These are phyloP conservation scores for Inga leiocalycina DNA, from an alignment of 306 rosid species.

Conservation along the genomic window DNA sequence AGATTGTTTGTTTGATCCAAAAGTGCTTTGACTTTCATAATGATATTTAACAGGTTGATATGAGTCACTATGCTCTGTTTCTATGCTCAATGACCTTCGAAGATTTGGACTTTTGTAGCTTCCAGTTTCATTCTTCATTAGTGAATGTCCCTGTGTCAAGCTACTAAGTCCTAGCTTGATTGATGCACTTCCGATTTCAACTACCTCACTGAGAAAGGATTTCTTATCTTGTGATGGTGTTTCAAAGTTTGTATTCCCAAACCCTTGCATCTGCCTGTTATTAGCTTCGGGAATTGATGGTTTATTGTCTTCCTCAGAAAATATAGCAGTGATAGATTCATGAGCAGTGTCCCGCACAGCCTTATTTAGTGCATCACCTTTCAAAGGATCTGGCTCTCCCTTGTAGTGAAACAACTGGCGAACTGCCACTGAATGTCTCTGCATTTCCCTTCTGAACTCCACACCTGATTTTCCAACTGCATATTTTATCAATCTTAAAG, in stretches of 20 bases:
- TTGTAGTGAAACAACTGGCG: constrained; percentile 89
- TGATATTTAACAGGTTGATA: constrained; percentile 75
- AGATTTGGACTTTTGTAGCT: constrained; percentile 85
- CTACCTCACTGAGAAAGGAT: constrained; percentile 95
- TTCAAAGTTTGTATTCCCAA: constrained; percentile 83
- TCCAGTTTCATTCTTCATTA: constrained; percentile 77
- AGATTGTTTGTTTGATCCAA: constrained; percentile 60
- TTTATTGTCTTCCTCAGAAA: constrained; percentile 75
- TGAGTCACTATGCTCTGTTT: constrained; percentile 59
- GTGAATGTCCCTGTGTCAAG: constrained; percentile 75
- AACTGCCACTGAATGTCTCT: constrained; percentile 87
- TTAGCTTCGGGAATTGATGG: constrained; percentile 75
- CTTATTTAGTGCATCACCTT: constrained; percentile 94
- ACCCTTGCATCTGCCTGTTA: constrained; percentile 87
- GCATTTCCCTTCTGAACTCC: constrained; percentile 98
- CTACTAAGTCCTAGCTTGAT: constrained; percentile 87
- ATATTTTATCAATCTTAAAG: constrained; percentile 90
- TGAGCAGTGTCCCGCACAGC: constrained; percentile 94
- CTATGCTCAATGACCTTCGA: constrained; percentile 82
- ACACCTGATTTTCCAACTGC: constrained; percentile 89
- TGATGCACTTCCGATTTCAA: constrained; percentile 93
- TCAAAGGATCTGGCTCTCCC: constrained; percentile 91
- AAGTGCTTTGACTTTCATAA: constrained; percentile 59
- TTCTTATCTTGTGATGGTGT: constrained; percentile 65
- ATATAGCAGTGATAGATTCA: constrained; percentile 79